Percentiles rank a stretch among this genome's conserved stretches.
These are phyloP conservation scores for Pseudoneurospora amorphoporcata DNA, from an alignment of 495 filamentous ascomycete species.

Conservation along the genomic window DNA sequence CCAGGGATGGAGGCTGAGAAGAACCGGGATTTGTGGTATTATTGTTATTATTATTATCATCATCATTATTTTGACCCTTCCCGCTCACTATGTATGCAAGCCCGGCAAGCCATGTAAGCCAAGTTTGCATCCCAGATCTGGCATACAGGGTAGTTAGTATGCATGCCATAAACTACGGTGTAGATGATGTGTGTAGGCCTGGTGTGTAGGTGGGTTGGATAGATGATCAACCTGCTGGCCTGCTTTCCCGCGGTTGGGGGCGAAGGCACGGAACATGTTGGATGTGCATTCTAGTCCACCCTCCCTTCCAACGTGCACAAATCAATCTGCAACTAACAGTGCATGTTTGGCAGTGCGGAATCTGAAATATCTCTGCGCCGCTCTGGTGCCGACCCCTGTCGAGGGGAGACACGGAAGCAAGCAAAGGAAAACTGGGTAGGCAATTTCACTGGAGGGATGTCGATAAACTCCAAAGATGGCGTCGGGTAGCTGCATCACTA, in stretches of 20 bases:
- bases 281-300: not conserved
- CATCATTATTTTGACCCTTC: not conserved
- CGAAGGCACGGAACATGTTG: not conserved
- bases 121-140: not conserved
- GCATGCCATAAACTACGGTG: not conserved
- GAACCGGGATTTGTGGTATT: not conserved
- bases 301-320: not conserved
- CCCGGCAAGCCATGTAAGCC: not conserved
- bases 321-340: not conserved
- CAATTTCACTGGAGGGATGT: not conserved
- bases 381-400: not conserved
- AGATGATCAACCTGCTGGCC: not conserved
- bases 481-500: not conserved
- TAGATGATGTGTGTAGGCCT: not conserved
- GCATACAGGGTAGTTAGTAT: not conserved
- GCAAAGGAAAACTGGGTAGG: not conserved
- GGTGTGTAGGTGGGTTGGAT: not conserved
- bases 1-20: not conserved
- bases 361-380: not conserved
- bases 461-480: not conserved
- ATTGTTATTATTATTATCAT: not conserved
- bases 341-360: not conserved
- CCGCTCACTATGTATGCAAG: not conserved
- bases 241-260: not conserved
- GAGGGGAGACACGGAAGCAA: not conserved